Evolutionary conservation across 2,329 filamentous ascomycete species (phyloP).

Genomic region (Ophiostoma ulmi): DNA sequence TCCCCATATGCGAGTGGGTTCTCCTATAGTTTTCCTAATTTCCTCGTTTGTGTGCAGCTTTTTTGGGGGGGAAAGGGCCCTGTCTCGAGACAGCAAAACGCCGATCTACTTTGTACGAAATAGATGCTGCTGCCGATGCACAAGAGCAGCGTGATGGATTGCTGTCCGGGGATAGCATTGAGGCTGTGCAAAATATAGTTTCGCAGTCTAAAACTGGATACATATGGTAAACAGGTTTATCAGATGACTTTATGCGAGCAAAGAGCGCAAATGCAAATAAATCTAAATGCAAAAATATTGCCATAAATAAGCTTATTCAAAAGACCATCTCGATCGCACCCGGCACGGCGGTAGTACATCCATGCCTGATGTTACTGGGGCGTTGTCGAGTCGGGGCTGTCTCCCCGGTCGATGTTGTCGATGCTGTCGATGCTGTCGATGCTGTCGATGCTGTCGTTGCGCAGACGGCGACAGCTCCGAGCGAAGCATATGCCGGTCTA

Average conservation of each 20-base stretch:
- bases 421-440: background rate
- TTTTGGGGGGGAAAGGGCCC: background rate
- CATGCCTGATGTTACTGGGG: background rate
- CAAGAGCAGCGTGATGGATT: background rate
- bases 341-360: background rate
- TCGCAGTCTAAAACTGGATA: background rate
- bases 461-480: background rate
- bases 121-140: slow-evolving; percentile 4
- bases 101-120: background rate
- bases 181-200: background rate
- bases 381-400: background rate
- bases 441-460: too few relatives aligned
- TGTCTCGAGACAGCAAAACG: background rate
- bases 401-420: background rate
- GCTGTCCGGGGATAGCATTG: background rate
- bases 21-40: background rate
- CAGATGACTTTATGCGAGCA: background rate
- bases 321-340: background rate
- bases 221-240: background rate
- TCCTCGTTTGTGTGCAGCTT: background rate
- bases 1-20: background rate
- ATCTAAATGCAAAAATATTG: background rate
- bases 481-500: background rate
- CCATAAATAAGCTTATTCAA: background rate
- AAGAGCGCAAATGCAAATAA: background rate